These are phyloP conservation scores for Hypoxylon sp. DNA, from an alignment of 2,329 filamentous ascomycete genomes.

Conservation along the genomic window DNA sequence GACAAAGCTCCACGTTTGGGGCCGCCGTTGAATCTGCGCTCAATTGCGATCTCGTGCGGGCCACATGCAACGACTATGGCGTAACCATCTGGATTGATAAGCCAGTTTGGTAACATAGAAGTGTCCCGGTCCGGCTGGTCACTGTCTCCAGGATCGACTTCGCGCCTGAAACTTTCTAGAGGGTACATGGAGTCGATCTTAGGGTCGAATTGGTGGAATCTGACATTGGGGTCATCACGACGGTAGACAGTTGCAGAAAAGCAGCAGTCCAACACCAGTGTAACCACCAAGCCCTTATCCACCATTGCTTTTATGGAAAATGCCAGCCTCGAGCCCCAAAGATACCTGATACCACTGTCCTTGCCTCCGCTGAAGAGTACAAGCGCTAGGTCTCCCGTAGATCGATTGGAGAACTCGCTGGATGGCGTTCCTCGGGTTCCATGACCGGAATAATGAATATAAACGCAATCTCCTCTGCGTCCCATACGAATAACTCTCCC, in stretches of 20 bases:
- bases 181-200: not conserved
- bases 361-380: not conserved
- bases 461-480: constrained; percentile 20
- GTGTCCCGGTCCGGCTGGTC: not conserved
- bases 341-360: not conserved
- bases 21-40: not conserved
- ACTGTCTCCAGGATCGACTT: not conserved
- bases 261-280: constrained; percentile 31
- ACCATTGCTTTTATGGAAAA: constrained; percentile 20
- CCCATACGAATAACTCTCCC: not conserved
- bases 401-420: not conserved
- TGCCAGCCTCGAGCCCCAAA: constrained; percentile 6
- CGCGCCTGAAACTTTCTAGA: not conserved
- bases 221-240: not conserved
- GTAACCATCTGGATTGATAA: constrained; percentile 21
- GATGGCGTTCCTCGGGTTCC: constrained; percentile 8
- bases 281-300: constrained; percentile 18
- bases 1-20: constrained; percentile 14
- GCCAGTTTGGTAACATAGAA: constrained; percentile 13
- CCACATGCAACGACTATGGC: constrained; percentile 24
- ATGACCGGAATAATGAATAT: constrained; percentile 34
- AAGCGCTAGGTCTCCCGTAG: constrained; percentile 4
- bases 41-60: constrained; percentile 12
- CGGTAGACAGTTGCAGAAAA: constrained; percentile 23
- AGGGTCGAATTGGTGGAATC: constrained; percentile 16